These are phyloP conservation scores for Candida namnaoensis DNA, from an alignment of 805 yeast species.

Conservation along the genomic window DNA sequence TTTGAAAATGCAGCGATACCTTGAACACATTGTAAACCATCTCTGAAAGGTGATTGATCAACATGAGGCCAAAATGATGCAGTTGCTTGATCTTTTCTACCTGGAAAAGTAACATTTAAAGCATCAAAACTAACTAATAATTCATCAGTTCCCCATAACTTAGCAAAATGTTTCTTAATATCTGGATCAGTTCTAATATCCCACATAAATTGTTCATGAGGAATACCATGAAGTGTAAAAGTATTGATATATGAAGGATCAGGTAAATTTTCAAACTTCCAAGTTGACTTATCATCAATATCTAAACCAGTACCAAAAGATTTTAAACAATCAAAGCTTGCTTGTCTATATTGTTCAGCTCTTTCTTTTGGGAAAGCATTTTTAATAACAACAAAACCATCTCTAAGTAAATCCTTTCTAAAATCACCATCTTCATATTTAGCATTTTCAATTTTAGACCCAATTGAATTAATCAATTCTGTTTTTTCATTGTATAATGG, in stretches of 20 bases:
- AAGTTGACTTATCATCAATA: conserved; percentile 17
- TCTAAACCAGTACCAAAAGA: conserved; percentile 15
- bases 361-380: conserved; percentile 17
- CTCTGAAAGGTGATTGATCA: conserved; percentile 23
- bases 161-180: conserved; percentile 17
- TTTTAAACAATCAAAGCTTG: conserved; percentile 16
- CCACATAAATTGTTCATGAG: conserved; percentile 26
- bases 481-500: conserved; percentile 7
- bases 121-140: conserved; percentile 24
- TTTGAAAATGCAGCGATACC: conserved; percentile 22
- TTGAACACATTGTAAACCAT: conserved; percentile 22
- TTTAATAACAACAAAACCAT: conserved; percentile 23
- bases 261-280: conserved; percentile 22
- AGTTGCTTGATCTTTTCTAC: conserved; percentile 5
- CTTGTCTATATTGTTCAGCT: conserved; percentile 15
- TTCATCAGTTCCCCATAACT: conserved; percentile 24
- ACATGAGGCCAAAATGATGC: conserved; percentile 23
- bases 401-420: conserved; percentile 20
- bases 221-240: conserved; percentile 11
- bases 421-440: conserved; percentile 15
- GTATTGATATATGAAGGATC: conserved; percentile 10
- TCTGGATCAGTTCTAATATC: conserved; percentile 22
- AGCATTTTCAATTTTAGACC: conserved; percentile 3
- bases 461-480: conserved; percentile 4
- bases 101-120: conserved; percentile 21